Evolutionary conservation across 495 filamentous ascomycete genomes (phyloP), one percentile per base, ranked within the genome.

Genomic region (Aspergillus carlsbadensis): DNA sequence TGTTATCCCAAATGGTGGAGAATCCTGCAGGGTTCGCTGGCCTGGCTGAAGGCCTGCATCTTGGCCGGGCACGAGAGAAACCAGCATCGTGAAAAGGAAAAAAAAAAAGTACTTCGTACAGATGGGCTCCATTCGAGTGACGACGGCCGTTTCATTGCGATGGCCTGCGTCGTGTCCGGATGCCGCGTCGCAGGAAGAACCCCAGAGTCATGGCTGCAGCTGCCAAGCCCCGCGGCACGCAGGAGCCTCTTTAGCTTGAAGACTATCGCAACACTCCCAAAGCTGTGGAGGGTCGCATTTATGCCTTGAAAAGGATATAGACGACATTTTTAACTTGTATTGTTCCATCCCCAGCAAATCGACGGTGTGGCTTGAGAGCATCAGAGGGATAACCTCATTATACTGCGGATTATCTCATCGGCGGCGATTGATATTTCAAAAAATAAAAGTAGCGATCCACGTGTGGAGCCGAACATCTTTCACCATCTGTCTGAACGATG

Each of bases 401-500:
- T 53, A 47, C 24, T 52, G 56, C 39, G 35, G 13, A 41, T 41
- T 10, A 41, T 17, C 3, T 18, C 10, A 41, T 20, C 39, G 6
- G 17, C 39, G 11, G n/a, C n/a, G 13, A 43, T 7, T 43, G 41
- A 40, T 21, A 40, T 54, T 18, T 22, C 10, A 36, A 37, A 17
- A 31, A 39, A 53, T 37, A 42, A 42, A 42, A 39, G 33, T 21
- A 34, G 29, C 34, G 41, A 29, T 49, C 54, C 55, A 63, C 63
- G 64, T 60, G 62, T 67, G 66, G 67, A 63, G 40, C 57, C 24
- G 18, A 13, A 20, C 26, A 31, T 39, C 58, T 67, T 68, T 69
- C 69, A 71, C 65, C 69, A 71, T 71, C 69, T 49, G 54, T 34
- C 51, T 40, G 35, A 39, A 45, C 62, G 66, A 71, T 71, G 67